Conservation (phyloP, 164 flowering plant genomes). For the Dillenia suffruticosa region DNA sequence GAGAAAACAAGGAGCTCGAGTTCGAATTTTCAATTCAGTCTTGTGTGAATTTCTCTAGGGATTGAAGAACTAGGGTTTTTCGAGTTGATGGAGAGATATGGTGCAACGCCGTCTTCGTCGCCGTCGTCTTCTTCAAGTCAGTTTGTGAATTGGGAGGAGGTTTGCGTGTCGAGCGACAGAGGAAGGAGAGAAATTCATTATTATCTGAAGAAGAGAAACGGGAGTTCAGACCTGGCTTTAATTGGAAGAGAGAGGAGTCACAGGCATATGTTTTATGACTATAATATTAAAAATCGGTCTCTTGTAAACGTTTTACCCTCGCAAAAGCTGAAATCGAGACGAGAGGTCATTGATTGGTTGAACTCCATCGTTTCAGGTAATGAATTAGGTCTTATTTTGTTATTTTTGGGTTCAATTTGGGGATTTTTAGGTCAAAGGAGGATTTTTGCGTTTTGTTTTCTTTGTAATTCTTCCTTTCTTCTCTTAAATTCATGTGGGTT, state of each 20-base stretch:
- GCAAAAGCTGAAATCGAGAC: constrained; percentile 43
- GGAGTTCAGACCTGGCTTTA: constrained; percentile 62
- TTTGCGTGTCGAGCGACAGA: constrained; percentile 41
- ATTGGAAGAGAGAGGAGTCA: constrained; percentile 66
- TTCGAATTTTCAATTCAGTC: neutral
- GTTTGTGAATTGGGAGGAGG: constrained; percentile 70
- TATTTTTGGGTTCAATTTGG: neutral
- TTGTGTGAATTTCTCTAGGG: neutral
- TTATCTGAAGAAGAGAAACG: constrained; percentile 45
- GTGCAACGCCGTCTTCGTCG: neutral
- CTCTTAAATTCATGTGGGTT: too few species aligned
- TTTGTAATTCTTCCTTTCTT: too few species aligned
- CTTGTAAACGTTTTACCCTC: neutral
- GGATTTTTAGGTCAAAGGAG: neutral
- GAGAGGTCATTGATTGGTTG: constrained; percentile 74
- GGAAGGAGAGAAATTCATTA: constrained; percentile 67
- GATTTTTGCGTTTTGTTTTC: too few species aligned
- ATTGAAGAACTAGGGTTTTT: constrained; percentile 1
- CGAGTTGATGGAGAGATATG: constrained; percentile 3
- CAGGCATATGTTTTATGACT: constrained; percentile 50
- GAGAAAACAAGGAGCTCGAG: neutral
- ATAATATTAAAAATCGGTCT: constrained; percentile 18
- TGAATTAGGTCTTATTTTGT: neutral
- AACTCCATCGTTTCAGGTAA: constrained; percentile 56
- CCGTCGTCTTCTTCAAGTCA: neutral